Evolutionary conservation across 192 early-diverging fungal species (phyloP), one percentile per base, ranked within the genome.

Genomic region (Mortierella antarctica): DNA sequence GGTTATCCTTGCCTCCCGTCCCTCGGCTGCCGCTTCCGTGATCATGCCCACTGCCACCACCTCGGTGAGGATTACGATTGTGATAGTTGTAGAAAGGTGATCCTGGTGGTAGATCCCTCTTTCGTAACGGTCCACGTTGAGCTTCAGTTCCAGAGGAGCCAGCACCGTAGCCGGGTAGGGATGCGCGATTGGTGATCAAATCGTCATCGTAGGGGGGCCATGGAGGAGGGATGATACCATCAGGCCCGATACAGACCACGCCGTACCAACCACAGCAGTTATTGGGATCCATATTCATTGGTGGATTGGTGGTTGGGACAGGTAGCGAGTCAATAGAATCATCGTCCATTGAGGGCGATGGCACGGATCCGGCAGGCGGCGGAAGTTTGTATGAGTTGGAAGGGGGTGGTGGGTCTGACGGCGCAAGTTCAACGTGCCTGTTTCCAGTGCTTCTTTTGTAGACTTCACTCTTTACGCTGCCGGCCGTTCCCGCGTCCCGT

Each of bases 241-340:
- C 75, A 8, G 75, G 75, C 40, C 75, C 75, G 39, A 78, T 78
- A 39, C 75, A 70, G 10, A 78, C 75, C 8, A 78, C 68, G 9
- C 67, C 75, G 44, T 66, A 78, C 67, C 75, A 71, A 8, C 63
- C 68, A 45, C 75, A 78, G 31, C 67, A 78, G 39, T 78, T 70
- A 31, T 71, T 45, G 4, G 67, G 62, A 55, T 78, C 67, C 8
- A 70, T 2, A 0, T 69, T 53, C 6, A 51, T 20, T 7, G 59
- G 46, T 20, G 67, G 67, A 12, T 49, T 52, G 44, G 23, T 41
- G 9, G 44, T 47, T 11, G 67, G 57, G 10, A 42, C 56, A 4
- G 20, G 20, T 2, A 41, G 21, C 7, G 46, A 17, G 47, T 59
- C 67, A n/a, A 31, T 58, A 17, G 39, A 31, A 17, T 39, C 31